Evolutionary conservation across 352 stramenopile genomes (phyloP), one percentile per base, ranked within the genome.

Genomic region (Pythium biforme): DNA sequence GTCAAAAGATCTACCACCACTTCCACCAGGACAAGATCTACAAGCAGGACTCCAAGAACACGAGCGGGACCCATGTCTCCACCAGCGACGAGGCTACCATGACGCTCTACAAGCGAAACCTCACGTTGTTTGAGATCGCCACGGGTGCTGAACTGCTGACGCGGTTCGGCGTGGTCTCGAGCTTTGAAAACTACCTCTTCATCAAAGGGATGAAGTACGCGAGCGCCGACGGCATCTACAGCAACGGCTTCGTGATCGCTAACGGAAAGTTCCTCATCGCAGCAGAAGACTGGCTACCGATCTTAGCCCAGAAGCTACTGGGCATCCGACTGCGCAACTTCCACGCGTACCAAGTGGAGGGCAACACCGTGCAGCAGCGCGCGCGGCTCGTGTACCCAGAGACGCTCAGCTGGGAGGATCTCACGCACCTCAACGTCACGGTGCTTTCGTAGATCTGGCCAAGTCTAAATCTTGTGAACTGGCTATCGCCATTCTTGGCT

Each of bases 181-280:
- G 66, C 22, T 83, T 83, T 56, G 68, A 79, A 10, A 86, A 71
- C 34, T 84, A 68, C 65, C 61, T 69, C 29, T 70, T 70, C 31
- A 72, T 75, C 40, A 71, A 71, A 20, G 71, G 67, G n/a, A 56
- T 71, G n/a, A 73, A 73, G 64, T 75, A 63, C 43, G 71, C 71
- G 40, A 67, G 57, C 3, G 50, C 67, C 19, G 77, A 85, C 22
- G 79, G 75, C 5, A 81, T 88, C 45, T 88, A 83, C 62, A 77
- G 75, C 65, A 84, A 74, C 52, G 79, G 79, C 6, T 88, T 75
- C 51, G 74, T 88, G 8, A 70, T 88, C 47, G 76, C 74, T 10
- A 81, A 80, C 56, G 62, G 70, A 47, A 81, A 79, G 60, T 86
- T 76, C 25, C 64, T 83, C 20, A 67, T 86, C 26, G 64, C 62